Percentiles rank a stretch among this genome's conserved stretches.
These are phyloP conservation scores for Clonostachys byssicola DNA, from an alignment of 2,329 filamentous ascomycete species.

Conservation along the genomic window DNA sequence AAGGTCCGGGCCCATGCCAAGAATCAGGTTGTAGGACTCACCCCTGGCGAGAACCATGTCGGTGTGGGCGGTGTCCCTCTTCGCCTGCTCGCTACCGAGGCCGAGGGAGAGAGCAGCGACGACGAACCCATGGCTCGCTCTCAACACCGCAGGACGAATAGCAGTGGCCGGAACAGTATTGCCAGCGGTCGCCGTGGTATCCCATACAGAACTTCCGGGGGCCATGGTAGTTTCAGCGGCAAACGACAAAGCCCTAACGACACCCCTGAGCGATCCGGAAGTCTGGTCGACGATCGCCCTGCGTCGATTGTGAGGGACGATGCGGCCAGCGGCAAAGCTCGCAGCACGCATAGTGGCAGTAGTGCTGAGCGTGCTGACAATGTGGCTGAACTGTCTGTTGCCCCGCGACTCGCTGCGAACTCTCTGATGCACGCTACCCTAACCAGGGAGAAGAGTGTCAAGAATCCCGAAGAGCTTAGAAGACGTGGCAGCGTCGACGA, in stretches of 20 bases:
- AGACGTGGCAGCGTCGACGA: constrained; percentile 82
- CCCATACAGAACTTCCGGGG: constrained; percentile 47
- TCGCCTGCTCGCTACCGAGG: constrained; percentile 89
- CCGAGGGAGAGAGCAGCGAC: constrained; percentile 82
- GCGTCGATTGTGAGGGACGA: constrained; percentile 24
- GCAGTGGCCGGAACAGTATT: constrained; percentile 70
- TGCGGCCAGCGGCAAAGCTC: constrained; percentile 39
- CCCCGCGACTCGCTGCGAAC: constrained; percentile 51
- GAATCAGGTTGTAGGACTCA: constrained; percentile 73
- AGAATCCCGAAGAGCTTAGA: constrained; percentile 66
- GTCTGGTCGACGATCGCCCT: constrained; percentile 39
- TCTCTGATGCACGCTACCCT: constrained; percentile 53
- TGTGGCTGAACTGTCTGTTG: constrained; percentile 47
- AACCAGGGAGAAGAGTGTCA: constrained; percentile 61
- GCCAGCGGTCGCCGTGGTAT: constrained; percentile 44
- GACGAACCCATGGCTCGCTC: constrained; percentile 53
- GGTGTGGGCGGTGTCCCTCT: constrained; percentile 79
- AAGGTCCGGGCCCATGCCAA: constrained; percentile 90
- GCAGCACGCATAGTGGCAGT: constrained; percentile 50
- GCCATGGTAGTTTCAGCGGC: constrained; percentile 30
- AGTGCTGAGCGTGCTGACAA: constrained; percentile 58
- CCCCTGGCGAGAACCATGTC: constrained; percentile 70
- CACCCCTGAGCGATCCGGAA: constrained; percentile 51
- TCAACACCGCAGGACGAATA: constrained; percentile 68
- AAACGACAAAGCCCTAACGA: constrained; percentile 48